Evolutionary conservation across 306 rosid species (phyloP).

Genomic region (Prunus davidiana): DNA sequence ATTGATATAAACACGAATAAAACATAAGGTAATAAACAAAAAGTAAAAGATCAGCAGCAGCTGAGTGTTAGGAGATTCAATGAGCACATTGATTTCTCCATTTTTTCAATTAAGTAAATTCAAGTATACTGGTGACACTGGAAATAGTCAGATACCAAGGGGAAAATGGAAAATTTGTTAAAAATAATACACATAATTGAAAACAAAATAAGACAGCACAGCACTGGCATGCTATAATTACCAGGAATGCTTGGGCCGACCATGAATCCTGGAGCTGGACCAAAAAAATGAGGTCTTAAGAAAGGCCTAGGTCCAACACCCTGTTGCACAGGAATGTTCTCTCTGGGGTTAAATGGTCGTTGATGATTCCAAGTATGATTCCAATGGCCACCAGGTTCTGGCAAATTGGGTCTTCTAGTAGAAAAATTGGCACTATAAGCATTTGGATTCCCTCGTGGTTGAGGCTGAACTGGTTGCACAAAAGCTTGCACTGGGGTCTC

Average conservation of each 20-base stretch:
- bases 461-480: conserved; percentile 56
- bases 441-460: conserved; percentile 57
- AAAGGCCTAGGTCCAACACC: conserved; percentile 76
- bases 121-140: not conserved
- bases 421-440: conserved; percentile 47
- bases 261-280: conserved; percentile 75
- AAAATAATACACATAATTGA: not conserved
- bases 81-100: not conserved
- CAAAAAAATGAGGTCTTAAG: conserved; percentile 57
- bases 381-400: conserved; percentile 59
- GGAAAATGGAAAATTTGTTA: not conserved
- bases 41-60: not conserved
- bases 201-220: not conserved
- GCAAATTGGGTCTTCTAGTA: conserved; percentile 62
- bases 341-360: conserved; percentile 55
- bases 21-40: not conserved
- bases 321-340: conserved; percentile 61
- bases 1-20: conserved; percentile 10
- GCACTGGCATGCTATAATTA: conserved; percentile 24
- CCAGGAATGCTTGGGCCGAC: conserved; percentile 77
- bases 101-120: not conserved
- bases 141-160: not conserved
- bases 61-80: not conserved
- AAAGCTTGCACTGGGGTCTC: conserved; percentile 58
- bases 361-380: conserved; percentile 80